A percentile compares a stretch with the other conserved stretches of the same genome.
These are phyloP conservation scores for Dioscorea zingiberensis DNA, from an alignment of 106 monocot species.

Conservation along the genomic window DNA sequence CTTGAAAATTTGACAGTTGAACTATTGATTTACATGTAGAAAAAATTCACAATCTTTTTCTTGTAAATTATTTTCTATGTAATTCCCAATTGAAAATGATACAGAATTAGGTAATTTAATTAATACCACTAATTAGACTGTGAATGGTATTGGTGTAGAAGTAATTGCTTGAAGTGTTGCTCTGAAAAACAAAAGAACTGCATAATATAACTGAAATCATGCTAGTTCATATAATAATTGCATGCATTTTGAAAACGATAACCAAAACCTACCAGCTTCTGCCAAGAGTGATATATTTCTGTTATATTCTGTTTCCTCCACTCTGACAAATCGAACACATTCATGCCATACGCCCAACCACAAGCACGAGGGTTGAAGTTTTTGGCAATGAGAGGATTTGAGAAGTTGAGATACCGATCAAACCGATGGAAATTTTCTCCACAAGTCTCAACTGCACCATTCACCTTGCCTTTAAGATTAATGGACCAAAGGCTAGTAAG, in stretches of 20 bases:
- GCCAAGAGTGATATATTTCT: conserved; percentile 41
- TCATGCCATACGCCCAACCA: conserved; percentile 60
- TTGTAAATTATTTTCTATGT: too few relatives aligned
- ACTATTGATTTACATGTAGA: too few relatives aligned
- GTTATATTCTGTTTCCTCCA: conserved; percentile 40
- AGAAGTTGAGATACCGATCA: conserved; percentile 46
- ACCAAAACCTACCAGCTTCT: conserved; percentile 26
- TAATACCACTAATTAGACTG: too few relatives aligned
- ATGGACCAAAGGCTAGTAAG: conserved; percentile 32
- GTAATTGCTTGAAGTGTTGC: background rate
- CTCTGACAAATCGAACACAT: conserved; percentile 37
- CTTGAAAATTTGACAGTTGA: too few relatives aligned
- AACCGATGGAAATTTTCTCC: conserved; percentile 40
- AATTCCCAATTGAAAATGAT: too few relatives aligned
- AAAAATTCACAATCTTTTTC: too few relatives aligned
- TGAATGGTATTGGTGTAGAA: background rate
- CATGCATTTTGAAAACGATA: background rate
- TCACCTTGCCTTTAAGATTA: conserved; percentile 42
- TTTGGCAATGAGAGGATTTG: conserved; percentile 34
- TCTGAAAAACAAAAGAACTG: background rate
- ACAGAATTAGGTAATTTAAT: too few relatives aligned
- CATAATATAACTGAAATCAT: background rate
- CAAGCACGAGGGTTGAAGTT: conserved; percentile 40
- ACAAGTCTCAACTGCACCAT: conserved; percentile 56
- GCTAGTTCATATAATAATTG: background rate